Evolutionary conservation across 306 rosid species (phyloP), one percentile per base, ranked within the genome.

Genomic region (Vigna radiata): DNA sequence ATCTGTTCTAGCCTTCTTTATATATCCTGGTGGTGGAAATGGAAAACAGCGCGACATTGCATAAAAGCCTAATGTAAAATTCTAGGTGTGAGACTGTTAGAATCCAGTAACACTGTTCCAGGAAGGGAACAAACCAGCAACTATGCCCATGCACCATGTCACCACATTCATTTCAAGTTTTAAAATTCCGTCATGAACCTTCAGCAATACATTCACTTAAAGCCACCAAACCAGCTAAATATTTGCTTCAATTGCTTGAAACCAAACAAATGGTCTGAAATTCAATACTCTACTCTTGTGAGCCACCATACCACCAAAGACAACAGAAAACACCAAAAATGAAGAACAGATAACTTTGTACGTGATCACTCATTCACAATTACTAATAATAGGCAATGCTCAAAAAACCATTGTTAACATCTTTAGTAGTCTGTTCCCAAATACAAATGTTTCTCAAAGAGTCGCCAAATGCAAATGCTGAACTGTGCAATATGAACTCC

Each of bases 31-130:
- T 49, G 96, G 97, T 43, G 93, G 96, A 83, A 95, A 95, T 72
- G 98, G 92, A 88, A 88, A 95, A 90, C 98, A 95, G 82, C 98
- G 98, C 82, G 97, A 95, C 98, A 95, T 95, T 83, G 98, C 93
- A 89, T 89, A 86, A 79, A 90, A 77, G 75, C 88, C 76, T 68
- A 78, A 85, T 71, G 60, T 63, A 55, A 75, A 84, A 73, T 52
- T 84, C 86, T 77, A 74, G 62, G 79, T 68, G 52, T 73, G 79
- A 86, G 62, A 85, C 82, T 74, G 86, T 60, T 82, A 23, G 79
- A 83, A 82, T 86, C 76, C 84, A 78, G 86, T 41, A 81, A 79
- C 68, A 68, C 83, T 79, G 91, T 84, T 91, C 92, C 86, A 39
- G 76, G 72, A 80, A 73, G 86, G 93, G 88, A 92, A 84, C 85